Conservation (phyloP, 225 moss, liverwort and hornwort genomes). For the Bryum argenteum region DNA sequence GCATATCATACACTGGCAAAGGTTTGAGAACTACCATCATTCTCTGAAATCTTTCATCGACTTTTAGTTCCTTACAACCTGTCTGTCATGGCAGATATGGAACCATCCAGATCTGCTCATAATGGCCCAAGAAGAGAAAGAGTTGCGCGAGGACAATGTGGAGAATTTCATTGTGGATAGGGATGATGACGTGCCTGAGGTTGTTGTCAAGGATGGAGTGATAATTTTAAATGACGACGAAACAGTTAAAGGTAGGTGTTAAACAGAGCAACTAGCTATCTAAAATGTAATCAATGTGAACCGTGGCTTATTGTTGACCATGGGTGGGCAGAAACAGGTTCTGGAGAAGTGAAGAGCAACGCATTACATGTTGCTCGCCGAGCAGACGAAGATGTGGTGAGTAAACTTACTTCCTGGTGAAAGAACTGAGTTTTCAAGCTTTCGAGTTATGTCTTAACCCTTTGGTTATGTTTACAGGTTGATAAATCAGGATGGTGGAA, state of each 20-base stretch:
- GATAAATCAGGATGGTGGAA: slow-evolving; percentile 91
- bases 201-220: slow-evolving; percentile 37
- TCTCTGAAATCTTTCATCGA: slow-evolving; percentile 1
- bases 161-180: slow-evolving; percentile 76
- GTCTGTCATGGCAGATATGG: slow-evolving; percentile 67
- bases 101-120: slow-evolving; percentile 95
- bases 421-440: slow-evolving; percentile 14
- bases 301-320: slow-evolving; percentile 25
- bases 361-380: slow-evolving; percentile 36
- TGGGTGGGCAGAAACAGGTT: slow-evolving; percentile 37
- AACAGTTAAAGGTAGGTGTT: slow-evolving; percentile 49
- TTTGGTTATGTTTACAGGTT: slow-evolving; percentile 44
- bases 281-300: slow-evolving; percentile 6
- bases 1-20: slow-evolving; percentile 88
- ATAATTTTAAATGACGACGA: slow-evolving; percentile 63
- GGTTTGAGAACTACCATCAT: slow-evolving; percentile 38
- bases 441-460: slow-evolving; percentile 4
- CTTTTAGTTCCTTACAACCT: slow-evolving; percentile 22
- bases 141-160: slow-evolving; percentile 58
- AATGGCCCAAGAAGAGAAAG: slow-evolving; percentile 71
- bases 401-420: slow-evolving; percentile 28
- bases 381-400: slow-evolving; percentile 50
- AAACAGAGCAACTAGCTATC: slow-evolving; percentile 11
- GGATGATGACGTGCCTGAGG: slow-evolving; percentile 79
- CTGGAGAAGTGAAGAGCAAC: slow-evolving; percentile 45